A percentile compares a stretch with the other conserved stretches of the same genome.
Conservation (phyloP, 768 basidiomycete species). For the Kwoniella shandongensis region DNA sequence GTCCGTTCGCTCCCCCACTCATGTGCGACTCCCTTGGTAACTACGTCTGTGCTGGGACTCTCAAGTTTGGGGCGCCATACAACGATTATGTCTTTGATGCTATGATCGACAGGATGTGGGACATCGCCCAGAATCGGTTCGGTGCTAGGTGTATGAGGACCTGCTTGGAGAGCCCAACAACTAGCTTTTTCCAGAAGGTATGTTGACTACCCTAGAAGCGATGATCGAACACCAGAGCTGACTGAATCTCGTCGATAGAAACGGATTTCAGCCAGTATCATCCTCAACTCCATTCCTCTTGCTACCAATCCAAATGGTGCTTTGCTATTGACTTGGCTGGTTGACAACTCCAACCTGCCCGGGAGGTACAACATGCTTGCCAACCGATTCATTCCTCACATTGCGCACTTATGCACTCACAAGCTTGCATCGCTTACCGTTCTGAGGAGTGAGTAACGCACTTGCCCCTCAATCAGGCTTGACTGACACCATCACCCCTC, state of each 20-base stretch:
- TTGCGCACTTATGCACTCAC: slow-evolving; percentile 96
- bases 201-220: slow-evolving; percentile 13
- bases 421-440: slow-evolving; percentile 94
- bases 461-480: too few species aligned
- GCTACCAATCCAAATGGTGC: slow-evolving; percentile 98
- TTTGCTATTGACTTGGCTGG: slow-evolving; percentile 89
- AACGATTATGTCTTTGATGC: slow-evolving; percentile 98
- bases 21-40: slow-evolving; percentile 70
- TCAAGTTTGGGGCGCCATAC: slow-evolving; percentile 82
- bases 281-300: slow-evolving; percentile 94
- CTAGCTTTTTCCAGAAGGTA: slow-evolving; percentile 78
- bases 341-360: slow-evolving; percentile 90
- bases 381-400: slow-evolving; percentile 91
- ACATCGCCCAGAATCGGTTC: slow-evolving; percentile 94
- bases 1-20: slow-evolving; percentile 88
- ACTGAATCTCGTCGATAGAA: slow-evolving; percentile 60
- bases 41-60: slow-evolving; percentile 59
- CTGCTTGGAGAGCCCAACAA: slow-evolving; percentile 86
- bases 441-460: slow-evolving; percentile 65
- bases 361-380: slow-evolving; percentile 93
- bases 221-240: too few species aligned
- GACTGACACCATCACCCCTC: too few species aligned
- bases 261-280: slow-evolving; percentile 88
- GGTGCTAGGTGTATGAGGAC: slow-evolving; percentile 98
- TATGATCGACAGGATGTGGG: slow-evolving; percentile 96